A percentile compares a stretch with the other conserved stretches of the same genome.
Evolutionary conservation across 345 rosid genomes (phyloP).

Genomic region (Eucalyptus pauciflora): DNA sequence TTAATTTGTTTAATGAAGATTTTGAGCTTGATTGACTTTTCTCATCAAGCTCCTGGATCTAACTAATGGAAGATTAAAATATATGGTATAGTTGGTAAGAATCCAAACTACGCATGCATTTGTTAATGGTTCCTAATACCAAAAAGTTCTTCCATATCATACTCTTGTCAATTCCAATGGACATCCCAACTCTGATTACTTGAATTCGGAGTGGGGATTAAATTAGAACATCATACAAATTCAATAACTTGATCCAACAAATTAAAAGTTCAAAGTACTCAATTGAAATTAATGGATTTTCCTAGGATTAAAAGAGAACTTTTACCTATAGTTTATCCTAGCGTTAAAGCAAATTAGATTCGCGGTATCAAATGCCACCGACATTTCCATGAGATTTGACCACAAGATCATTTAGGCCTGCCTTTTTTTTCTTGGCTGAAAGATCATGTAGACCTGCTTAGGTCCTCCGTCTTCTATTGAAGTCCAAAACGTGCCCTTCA

Average conservation of each 20-base stretch:
- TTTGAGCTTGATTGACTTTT: background rate
- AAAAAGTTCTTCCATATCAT: background rate
- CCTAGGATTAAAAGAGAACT: background rate
- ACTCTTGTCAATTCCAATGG: background rate
- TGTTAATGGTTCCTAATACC: background rate
- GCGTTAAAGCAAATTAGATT: background rate
- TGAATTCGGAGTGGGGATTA: background rate
- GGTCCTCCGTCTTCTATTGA: background rate
- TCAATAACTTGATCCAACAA: background rate
- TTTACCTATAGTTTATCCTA: background rate
- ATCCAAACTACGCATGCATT: rapidly evolving
- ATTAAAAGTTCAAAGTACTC: background rate
- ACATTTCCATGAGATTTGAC: background rate
- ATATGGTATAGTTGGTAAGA: background rate
- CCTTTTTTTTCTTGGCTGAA: too few species aligned
- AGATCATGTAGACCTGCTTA: background rate
- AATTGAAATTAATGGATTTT: background rate
- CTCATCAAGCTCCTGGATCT: background rate
- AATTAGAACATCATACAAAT: background rate
- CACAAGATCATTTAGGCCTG: background rate
- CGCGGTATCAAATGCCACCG: background rate
- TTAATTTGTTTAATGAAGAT: background rate
- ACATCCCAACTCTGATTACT: background rate
- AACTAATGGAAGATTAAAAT: background rate
- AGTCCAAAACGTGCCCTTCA: background rate